These are phyloP conservation scores for Plantago elongata DNA, from an alignment of 257 asterid species.

Conservation along the genomic window DNA sequence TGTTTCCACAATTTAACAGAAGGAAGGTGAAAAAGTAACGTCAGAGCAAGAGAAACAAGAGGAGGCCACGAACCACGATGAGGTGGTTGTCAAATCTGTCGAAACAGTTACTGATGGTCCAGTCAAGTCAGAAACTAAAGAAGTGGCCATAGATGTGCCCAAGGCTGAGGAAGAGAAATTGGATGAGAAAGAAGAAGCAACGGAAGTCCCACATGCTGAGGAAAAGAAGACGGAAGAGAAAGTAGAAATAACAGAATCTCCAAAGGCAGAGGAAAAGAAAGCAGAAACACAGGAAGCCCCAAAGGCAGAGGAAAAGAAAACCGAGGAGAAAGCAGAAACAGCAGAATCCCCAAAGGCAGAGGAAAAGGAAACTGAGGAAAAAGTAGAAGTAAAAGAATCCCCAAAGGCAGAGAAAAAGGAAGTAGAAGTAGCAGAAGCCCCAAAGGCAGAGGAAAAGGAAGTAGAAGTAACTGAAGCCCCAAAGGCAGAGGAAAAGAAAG, in stretches of 20 bases:
- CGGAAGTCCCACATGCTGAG: too few relatives aligned
- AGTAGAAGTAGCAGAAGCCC: background rate
- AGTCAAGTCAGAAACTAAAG: background rate
- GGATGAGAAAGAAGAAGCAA: too few relatives aligned
- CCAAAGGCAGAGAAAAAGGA: too few relatives aligned
- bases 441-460: slow-evolving; percentile 3
- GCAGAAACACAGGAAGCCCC: background rate
- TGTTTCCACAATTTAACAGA: slow-evolving; percentile 10
- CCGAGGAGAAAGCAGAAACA: too few relatives aligned
- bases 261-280: too few relatives aligned
- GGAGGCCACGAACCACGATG: slow-evolving; percentile 18
- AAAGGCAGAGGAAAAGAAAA: too few relatives aligned
- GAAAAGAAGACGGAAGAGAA: background rate
- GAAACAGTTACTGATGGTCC: slow-evolving; percentile 16
- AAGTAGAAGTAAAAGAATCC: too few relatives aligned
- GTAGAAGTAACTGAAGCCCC: background rate
- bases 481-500: slow-evolving; percentile 1
- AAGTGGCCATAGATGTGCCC: background rate
- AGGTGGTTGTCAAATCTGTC: slow-evolving; percentile 13
- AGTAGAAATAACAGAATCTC: too few relatives aligned
- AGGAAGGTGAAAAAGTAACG: slow-evolving; percentile 9
- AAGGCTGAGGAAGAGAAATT: too few relatives aligned
- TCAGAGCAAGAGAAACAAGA: slow-evolving; percentile 19
- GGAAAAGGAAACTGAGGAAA: too few relatives aligned
- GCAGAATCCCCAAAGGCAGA: too few relatives aligned